Percentiles rank a stretch among this genome's conserved stretches.
Evolutionary conservation across 2,329 filamentous ascomycete genomes (phyloP).

Genomic region (Metarhizium sp.): DNA sequence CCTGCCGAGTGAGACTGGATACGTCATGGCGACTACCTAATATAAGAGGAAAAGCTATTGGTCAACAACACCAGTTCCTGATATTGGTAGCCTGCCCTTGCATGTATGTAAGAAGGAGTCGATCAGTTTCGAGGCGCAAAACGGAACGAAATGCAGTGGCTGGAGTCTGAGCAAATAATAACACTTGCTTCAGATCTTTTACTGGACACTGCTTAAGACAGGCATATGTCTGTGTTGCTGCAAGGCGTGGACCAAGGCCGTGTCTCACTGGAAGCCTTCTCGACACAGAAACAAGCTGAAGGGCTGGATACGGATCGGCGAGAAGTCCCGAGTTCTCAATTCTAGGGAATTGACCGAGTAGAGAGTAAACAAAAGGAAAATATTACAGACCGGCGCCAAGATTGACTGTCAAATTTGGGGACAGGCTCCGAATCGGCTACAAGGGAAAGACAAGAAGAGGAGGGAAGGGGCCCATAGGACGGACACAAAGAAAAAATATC

Average conservation of each 20-base stretch:
- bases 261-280: constrained; percentile 2
- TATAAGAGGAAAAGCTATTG: neutral
- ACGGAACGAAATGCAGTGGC: neutral
- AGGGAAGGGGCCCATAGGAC: neutral
- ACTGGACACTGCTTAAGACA: neutral
- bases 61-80: neutral
- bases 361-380: neutral
- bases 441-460: neutral
- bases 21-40: constrained; percentile 1
- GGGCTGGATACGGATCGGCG: neutral
- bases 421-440: neutral
- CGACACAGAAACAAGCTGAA: neutral
- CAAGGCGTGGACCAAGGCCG: neutral
- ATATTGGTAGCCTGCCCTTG: neutral
- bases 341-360: neutral
- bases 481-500: neutral
- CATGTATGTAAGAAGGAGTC: neutral
- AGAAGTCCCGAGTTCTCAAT: neutral
- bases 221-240: neutral
- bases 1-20: neutral
- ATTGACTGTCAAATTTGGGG: neutral
- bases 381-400: neutral
- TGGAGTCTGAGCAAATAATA: neutral
- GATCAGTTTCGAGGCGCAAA: neutral
- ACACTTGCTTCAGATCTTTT: neutral